Conservation (phyloP, 2,329 filamentous ascomycete species). For the Huntiella decipiens region DNA sequence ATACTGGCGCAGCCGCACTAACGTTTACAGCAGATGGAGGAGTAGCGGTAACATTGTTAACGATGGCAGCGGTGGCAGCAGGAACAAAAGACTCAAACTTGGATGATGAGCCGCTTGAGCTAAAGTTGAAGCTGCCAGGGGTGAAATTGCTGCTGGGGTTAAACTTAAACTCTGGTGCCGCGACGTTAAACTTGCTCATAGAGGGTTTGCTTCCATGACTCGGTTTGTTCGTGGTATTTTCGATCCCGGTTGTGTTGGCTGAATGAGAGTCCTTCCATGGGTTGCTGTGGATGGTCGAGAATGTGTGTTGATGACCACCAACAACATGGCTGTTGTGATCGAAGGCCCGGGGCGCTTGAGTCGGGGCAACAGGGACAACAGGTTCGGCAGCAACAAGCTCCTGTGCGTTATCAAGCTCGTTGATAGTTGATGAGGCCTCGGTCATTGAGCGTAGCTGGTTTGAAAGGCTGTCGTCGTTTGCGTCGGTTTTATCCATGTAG, state of each 20-base stretch:
- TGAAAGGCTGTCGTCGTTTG: constrained; percentile 21
- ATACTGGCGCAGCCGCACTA: constrained; percentile 50
- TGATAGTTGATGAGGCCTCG: constrained; percentile 22
- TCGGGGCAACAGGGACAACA: constrained; percentile 43
- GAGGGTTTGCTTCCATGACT: constrained; percentile 52
- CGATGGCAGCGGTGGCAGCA: constrained; percentile 18
- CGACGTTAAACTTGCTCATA: constrained; percentile 67
- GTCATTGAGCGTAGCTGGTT: constrained; percentile 23
- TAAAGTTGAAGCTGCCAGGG: constrained; percentile 27
- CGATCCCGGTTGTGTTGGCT: constrained; percentile 19
- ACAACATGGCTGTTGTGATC: constrained; percentile 26
- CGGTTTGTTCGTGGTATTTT: constrained; percentile 19
- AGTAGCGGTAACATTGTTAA: constrained; percentile 14
- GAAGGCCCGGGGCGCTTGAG: constrained; percentile 41
- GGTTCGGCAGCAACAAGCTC: constrained; percentile 50
- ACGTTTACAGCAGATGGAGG: constrained; percentile 29
- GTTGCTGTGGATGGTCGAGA: constrained; percentile 37
- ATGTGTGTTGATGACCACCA: constrained; percentile 30
- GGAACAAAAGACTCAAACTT: constrained; percentile 33
- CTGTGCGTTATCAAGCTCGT: constrained; percentile 40
- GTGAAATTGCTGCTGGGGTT: constrained; percentile 34
- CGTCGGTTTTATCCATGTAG: constrained; percentile 30
- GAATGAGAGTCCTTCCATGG: constrained; percentile 39
- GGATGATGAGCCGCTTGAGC: constrained; percentile 16
- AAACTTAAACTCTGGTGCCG: constrained; percentile 78